These are phyloP conservation scores for Candida glucosophila DNA, from an alignment of 1,139 yeast species.

Conservation along the genomic window DNA sequence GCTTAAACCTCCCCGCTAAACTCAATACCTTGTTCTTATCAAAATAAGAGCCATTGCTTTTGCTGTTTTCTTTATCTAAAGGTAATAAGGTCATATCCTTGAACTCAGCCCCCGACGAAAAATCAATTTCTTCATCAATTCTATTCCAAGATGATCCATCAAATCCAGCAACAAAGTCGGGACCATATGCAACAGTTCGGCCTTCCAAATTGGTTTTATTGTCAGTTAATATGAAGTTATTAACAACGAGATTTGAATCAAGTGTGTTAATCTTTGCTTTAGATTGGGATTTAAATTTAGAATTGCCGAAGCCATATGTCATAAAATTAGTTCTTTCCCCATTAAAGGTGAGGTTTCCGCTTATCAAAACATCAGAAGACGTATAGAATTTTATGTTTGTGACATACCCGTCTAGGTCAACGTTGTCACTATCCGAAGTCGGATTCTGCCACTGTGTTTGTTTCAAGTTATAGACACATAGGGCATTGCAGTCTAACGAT, in stretches of 20 bases:
- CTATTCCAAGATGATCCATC: conserved; percentile 41
- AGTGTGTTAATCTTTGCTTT: conserved; percentile 15
- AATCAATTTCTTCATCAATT: conserved; percentile 29
- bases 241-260: conserved; percentile 32
- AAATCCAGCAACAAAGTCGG: conserved; percentile 37
- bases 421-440: no score
- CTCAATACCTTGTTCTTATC: conserved; percentile 27
- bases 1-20: conserved; percentile 53
- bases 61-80: no score
- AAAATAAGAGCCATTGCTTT: no score
- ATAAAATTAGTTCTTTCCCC: conserved; percentile 30
- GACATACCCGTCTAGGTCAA: conserved; percentile 49
- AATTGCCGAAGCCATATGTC: conserved; percentile 42
- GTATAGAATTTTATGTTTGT: conserved; percentile 47
- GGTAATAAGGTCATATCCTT: conserved; percentile 30
- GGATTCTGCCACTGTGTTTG: conserved; percentile 44
- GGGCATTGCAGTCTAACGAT: conserved; percentile 47
- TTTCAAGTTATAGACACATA: conserved; percentile 60
- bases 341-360: conserved; percentile 50
- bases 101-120: conserved; percentile 19
- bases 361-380: conserved; percentile 43
- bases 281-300: conserved; percentile 13
- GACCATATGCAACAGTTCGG: conserved; percentile 50
- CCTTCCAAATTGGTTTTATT: conserved; percentile 32
- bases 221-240: conserved; percentile 43